A percentile compares a stretch with the other conserved stretches of the same genome.
phyloP scores from a whole-genome alignment of 2,329 filamentous ascomycete genomes.

The Colletotrichum tanaceti region DNA sequence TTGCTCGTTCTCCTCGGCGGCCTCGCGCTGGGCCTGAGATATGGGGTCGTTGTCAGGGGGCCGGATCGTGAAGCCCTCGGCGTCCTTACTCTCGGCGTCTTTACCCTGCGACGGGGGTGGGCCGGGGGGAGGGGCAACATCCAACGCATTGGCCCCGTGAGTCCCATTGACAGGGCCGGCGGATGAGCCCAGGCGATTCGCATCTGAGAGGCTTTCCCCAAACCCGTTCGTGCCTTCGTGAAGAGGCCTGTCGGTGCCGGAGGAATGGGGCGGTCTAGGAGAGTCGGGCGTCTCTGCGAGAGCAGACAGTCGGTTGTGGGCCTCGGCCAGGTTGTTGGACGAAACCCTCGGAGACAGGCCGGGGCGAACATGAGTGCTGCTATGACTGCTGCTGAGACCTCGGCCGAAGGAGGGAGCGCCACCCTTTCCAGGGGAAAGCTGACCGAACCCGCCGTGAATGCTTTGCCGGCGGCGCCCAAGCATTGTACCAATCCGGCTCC shows the following conservation, averaged over 20 bases:
- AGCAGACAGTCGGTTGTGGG: slow-evolving; percentile 64
- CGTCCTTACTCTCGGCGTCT: slow-evolving; percentile 66
- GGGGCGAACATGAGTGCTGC: slow-evolving; percentile 63
- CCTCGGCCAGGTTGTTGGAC: slow-evolving; percentile 68
- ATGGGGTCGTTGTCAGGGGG: slow-evolving; percentile 72
- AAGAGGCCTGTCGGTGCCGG: slow-evolving; percentile 47
- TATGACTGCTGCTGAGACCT: slow-evolving; percentile 64
- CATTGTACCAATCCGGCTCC: slow-evolving; percentile 76
- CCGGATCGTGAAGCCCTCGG: slow-evolving; percentile 82
- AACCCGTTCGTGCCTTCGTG: slow-evolving; percentile 62
- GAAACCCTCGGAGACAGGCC: slow-evolving; percentile 68
- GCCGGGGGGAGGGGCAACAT: slow-evolving; percentile 63
- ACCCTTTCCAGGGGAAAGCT: slow-evolving; percentile 65
- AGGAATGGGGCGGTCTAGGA: slow-evolving; percentile 42
- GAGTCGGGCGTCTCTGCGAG: slow-evolving; percentile 67
- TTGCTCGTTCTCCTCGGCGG: slow-evolving; percentile 69
- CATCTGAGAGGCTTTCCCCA: slow-evolving; percentile 50
- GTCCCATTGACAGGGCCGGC: slow-evolving; percentile 60
- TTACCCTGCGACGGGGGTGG: slow-evolving; percentile 61
- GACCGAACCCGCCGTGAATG: slow-evolving; percentile 71
- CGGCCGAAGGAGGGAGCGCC: slow-evolving; percentile 66
- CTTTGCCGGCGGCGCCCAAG: slow-evolving; percentile 74
- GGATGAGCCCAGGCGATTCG: slow-evolving; percentile 47
- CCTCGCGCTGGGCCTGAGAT: slow-evolving; percentile 78
- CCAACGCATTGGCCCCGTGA: slow-evolving; percentile 59